Conservation (phyloP, 2,329 filamentous ascomycete genomes). For the Aureobasidium melanogenum region DNA sequence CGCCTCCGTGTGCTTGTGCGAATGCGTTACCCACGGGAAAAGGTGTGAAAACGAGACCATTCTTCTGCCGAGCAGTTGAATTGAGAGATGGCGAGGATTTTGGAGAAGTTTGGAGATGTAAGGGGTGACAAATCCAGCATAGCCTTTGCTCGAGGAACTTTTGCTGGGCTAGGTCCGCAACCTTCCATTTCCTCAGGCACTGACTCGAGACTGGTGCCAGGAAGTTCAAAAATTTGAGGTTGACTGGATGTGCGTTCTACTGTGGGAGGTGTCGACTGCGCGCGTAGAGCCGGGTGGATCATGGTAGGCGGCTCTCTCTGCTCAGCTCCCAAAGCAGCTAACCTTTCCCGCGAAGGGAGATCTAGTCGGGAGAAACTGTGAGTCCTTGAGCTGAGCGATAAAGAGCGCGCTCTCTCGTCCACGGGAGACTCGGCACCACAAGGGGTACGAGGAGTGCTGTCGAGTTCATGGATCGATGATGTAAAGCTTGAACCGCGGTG, state of each 20-base stretch:
- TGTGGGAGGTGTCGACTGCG: neutral
- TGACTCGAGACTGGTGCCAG: conserved; percentile 32
- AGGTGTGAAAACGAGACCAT: neutral
- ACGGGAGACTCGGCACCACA: neutral
- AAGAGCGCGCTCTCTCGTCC: neutral
- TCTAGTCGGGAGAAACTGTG: neutral
- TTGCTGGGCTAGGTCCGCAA: conserved; percentile 4
- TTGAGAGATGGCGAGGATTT: neutral
- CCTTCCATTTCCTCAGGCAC: conserved; percentile 39
- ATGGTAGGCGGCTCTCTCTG: conserved; percentile 13
- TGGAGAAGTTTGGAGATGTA: neutral
- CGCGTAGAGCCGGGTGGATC: conserved; percentile 14
- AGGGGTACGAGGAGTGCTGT: neutral
- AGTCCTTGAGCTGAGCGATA: neutral
- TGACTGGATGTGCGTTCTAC: conserved; percentile 19
- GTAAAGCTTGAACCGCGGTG: neutral
- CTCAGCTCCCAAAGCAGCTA: conserved; percentile 10
- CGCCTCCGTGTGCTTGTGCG: conserved; percentile 2
- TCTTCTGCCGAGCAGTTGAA: neutral
- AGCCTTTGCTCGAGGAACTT: neutral
- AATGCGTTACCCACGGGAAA: conserved; percentile 9
- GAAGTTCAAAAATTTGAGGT: conserved; percentile 21
- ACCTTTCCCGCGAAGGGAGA: conserved; percentile 18
- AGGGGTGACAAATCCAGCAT: neutral
- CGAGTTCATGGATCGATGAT: neutral